Evolutionary conservation across 139 green algal species (phyloP).

Genomic region (Picocystis salinarum): DNA sequence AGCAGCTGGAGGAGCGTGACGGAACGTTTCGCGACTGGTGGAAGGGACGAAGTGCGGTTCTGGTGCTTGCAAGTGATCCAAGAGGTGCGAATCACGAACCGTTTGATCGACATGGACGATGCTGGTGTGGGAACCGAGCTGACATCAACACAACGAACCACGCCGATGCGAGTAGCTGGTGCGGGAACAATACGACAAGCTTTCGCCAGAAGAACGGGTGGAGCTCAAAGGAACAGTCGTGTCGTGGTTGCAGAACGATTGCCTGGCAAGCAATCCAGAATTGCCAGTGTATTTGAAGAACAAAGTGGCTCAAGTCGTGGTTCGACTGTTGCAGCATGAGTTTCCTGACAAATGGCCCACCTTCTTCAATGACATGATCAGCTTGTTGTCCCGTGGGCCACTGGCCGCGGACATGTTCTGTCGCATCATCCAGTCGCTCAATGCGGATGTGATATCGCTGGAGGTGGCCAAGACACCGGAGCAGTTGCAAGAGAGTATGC

Average conservation of each 20-base stretch:
- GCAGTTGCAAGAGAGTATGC: slow-evolving; percentile 49
- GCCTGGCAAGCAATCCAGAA: slow-evolving; percentile 1
- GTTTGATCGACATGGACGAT: too few species aligned
- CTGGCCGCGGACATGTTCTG: slow-evolving; percentile 70
- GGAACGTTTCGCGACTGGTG: slow-evolving; percentile 36
- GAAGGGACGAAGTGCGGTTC: slow-evolving; percentile 76
- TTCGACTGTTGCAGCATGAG: slow-evolving; percentile 39
- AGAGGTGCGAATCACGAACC: too few species aligned
- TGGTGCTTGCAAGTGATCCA: slow-evolving; percentile 88
- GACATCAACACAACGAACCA: too few species aligned
- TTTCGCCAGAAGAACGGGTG: too few species aligned
- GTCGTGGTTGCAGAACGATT: too few species aligned
- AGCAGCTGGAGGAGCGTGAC: too few species aligned
- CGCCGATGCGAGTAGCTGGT: too few species aligned
- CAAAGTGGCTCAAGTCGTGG: slow-evolving; percentile 76
- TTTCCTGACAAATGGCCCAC: too few species aligned
- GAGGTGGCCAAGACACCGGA: slow-evolving; percentile 48
- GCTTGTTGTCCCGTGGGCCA: slow-evolving; percentile 23
- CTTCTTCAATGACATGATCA: slow-evolving; percentile 70
- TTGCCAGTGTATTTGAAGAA: slow-evolving; percentile 66
- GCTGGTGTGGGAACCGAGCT: too few species aligned
- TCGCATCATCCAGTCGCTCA: slow-evolving; percentile 59
- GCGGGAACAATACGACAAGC: too few species aligned
- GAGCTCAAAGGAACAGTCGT: too few species aligned
- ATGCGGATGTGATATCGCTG: slow-evolving; percentile 79